Percentiles rank a stretch among this genome's conserved stretches.
phyloP scores from a whole-genome alignment of 1,284 basidiomycete species.

The Mrakiaceae sp. region DNA sequence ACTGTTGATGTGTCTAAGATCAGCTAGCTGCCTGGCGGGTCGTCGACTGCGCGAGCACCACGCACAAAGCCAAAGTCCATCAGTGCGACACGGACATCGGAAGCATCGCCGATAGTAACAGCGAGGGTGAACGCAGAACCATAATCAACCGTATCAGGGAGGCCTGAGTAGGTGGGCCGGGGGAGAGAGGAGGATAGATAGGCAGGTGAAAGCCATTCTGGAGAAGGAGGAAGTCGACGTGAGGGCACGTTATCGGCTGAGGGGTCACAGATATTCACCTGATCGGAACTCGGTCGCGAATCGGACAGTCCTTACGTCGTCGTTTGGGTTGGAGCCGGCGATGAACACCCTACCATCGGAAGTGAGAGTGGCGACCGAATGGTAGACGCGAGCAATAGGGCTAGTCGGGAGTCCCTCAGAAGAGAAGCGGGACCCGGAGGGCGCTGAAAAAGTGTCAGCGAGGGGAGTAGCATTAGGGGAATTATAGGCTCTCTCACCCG shows the following conservation, averaged over 20 bases:
- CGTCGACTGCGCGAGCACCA: too few relatives aligned
- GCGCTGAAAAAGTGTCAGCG: slow-evolving; percentile 29
- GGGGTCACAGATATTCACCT: not conserved
- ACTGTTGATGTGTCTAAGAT: slow-evolving; percentile 41
- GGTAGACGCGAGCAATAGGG: slow-evolving; percentile 39
- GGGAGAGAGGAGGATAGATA: slow-evolving; percentile 45
- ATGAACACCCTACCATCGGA: slow-evolving; percentile 56
- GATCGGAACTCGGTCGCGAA: slow-evolving; percentile 41
- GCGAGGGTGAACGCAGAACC: slow-evolving; percentile 37
- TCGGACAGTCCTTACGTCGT: slow-evolving; percentile 50
- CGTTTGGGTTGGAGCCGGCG: slow-evolving; percentile 70
- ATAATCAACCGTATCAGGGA: slow-evolving; percentile 42
- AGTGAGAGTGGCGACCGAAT: slow-evolving; percentile 38
- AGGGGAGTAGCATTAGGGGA: too few relatives aligned
- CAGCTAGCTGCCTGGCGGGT: too few relatives aligned
- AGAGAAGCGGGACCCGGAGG: slow-evolving; percentile 52
- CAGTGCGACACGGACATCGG: slow-evolving; percentile 40
- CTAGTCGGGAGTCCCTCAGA: slow-evolving; percentile 45
- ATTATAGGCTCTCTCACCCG: not conserved
- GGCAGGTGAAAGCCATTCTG: slow-evolving; percentile 61
- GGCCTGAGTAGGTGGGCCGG: slow-evolving; percentile 43
- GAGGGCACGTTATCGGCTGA: not conserved
- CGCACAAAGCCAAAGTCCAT: slow-evolving; percentile 58
- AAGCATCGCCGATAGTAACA: not conserved
- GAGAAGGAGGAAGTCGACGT: not conserved